Percentiles rank a stretch among this genome's conserved stretches.
phyloP scores from a whole-genome alignment of 768 basidiomycete genomes.

The Dioszegia hungarica region DNA sequence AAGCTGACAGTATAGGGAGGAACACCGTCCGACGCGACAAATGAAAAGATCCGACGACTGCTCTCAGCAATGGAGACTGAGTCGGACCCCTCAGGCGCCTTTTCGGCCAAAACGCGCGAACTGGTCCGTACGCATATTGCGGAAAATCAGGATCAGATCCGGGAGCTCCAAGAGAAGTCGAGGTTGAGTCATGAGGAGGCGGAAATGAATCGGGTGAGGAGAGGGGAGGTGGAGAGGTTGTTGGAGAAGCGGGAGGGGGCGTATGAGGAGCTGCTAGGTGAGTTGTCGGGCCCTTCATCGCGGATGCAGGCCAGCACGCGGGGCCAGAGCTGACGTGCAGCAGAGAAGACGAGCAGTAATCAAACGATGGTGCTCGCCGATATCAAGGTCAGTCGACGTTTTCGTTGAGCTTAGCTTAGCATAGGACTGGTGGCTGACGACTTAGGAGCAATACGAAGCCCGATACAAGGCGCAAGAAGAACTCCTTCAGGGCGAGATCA shows the following conservation, averaged over 20 bases:
- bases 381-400: slow-evolving; percentile 73
- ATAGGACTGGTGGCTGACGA: no score
- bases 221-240: slow-evolving; percentile 79
- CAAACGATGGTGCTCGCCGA: slow-evolving; percentile 72
- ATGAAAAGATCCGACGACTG: slow-evolving; percentile 38
- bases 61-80: slow-evolving; percentile 39
- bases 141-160: slow-evolving; percentile 76
- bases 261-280: slow-evolving; percentile 93
- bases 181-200: slow-evolving; percentile 88
- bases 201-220: slow-evolving; percentile 71
- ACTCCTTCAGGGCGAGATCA: slow-evolving; percentile 74
- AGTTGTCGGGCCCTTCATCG: slow-evolving; percentile 34
- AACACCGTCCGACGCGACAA: slow-evolving; percentile 21
- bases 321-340: background rate
- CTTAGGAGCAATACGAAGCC: slow-evolving; percentile 88
- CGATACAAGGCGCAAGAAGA: slow-evolving; percentile 92
- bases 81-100: slow-evolving; percentile 56
- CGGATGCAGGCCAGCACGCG: no score
- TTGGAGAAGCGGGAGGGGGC: slow-evolving; percentile 78
- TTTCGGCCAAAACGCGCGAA: slow-evolving; percentile 52
- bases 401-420: no score
- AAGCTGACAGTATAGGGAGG: slow-evolving; percentile 39
- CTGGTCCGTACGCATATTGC: slow-evolving; percentile 79
- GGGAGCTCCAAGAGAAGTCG: slow-evolving; percentile 84
- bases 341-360: slow-evolving; percentile 30